A percentile compares a stretch with the other conserved stretches of the same genome.
Conservation (phyloP, 805 yeast species). For the Kuraishia cidri region DNA sequence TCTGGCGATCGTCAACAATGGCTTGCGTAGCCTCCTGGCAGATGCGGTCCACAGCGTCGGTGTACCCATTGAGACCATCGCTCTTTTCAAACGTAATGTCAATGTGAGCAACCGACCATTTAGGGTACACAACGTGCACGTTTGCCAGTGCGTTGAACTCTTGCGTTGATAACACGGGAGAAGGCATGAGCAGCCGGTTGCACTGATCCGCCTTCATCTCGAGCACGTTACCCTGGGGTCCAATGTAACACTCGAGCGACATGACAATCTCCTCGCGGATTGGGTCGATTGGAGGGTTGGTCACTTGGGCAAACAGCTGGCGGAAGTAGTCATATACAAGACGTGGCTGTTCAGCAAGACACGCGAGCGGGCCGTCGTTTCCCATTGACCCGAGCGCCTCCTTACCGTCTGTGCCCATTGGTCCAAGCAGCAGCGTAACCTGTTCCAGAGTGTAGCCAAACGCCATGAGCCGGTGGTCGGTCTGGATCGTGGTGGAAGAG, state of each 20-base stretch:
- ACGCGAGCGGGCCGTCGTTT: slow-evolving; percentile 92
- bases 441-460: slow-evolving; percentile 96
- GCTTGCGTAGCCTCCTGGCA: slow-evolving; percentile 85
- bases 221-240: slow-evolving; percentile 95
- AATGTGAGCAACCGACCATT: slow-evolving; percentile 75
- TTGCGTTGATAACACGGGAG: slow-evolving; percentile 71
- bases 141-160: slow-evolving; percentile 72
- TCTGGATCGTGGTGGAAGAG: slow-evolving; percentile 43
- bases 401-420: slow-evolving; percentile 89
- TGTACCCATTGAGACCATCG: slow-evolving; percentile 83
- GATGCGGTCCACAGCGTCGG: slow-evolving; percentile 74
- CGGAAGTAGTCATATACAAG: slow-evolving; percentile 89
- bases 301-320: slow-evolving; percentile 95
- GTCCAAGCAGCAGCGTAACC: slow-evolving; percentile 70
- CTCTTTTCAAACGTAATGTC: slow-evolving; percentile 83
- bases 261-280: slow-evolving; percentile 94
- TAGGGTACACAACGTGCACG: slow-evolving; percentile 68
- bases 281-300: slow-evolving; percentile 98
- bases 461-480: slow-evolving; percentile 77
- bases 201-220: slow-evolving; percentile 93
- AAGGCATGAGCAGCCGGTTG: slow-evolving; percentile 71
- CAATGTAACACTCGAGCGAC: slow-evolving; percentile 95
- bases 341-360: slow-evolving; percentile 88
- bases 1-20: slow-evolving; percentile 63
- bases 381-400: slow-evolving; percentile 99